phyloP scores from a whole-genome alignment of 768 basidiomycete genomes.

The Amanita fuliginea region DNA sequence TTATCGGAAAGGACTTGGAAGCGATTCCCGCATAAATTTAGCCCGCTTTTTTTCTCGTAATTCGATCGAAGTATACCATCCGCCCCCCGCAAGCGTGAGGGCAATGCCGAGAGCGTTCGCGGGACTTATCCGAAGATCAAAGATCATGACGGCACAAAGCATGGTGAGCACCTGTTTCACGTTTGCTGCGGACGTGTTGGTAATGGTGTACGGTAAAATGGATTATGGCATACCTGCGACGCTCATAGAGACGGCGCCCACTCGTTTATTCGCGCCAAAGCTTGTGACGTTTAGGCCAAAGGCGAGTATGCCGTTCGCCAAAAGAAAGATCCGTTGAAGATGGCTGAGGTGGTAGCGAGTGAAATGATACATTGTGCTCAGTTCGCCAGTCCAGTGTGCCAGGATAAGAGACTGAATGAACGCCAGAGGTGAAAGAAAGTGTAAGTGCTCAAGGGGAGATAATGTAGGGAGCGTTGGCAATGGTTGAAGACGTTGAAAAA shows the following conservation, averaged over 20 bases:
- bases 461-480: slow-evolving; percentile 16
- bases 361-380: slow-evolving; percentile 37
- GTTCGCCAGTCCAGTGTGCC: slow-evolving; percentile 74
- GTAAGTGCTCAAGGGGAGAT: slow-evolving; percentile 72
- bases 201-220: background rate
- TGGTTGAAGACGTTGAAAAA: slow-evolving; percentile 1
- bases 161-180: slow-evolving; percentile 93
- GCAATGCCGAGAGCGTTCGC: slow-evolving; percentile 76
- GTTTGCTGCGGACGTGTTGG: slow-evolving; percentile 40
- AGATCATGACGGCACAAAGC: slow-evolving; percentile 72
- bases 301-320: slow-evolving; percentile 77
- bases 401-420: slow-evolving; percentile 78
- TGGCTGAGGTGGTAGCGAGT: slow-evolving; percentile 8
- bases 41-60: slow-evolving; percentile 30
- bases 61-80: slow-evolving; percentile 66
- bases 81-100: slow-evolving; percentile 80
- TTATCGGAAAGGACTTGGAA: background rate
- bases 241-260: slow-evolving; percentile 84
- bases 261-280: slow-evolving; percentile 91
- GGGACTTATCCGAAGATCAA: slow-evolving; percentile 69
- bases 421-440: slow-evolving; percentile 86
- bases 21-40: background rate
- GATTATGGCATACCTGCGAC: slow-evolving; percentile 55
- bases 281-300: slow-evolving; percentile 90
- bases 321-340: slow-evolving; percentile 39